Conservation (phyloP, 768 basidiomycete species). For the Suillus bovinus region DNA sequence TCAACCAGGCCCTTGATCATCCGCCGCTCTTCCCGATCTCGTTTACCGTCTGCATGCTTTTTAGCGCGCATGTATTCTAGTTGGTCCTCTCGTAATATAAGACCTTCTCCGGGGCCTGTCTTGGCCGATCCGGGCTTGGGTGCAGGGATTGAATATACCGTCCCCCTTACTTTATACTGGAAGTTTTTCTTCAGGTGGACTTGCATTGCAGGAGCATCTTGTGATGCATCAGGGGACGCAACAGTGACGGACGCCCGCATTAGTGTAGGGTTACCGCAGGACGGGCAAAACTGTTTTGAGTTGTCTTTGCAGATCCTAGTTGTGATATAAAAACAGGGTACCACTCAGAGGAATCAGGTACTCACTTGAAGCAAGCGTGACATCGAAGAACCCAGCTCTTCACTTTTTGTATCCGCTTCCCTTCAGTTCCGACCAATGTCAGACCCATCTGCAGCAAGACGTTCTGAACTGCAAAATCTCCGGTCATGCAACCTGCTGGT, state of each 20-base stretch:
- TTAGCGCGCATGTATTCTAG: conserved; percentile 82
- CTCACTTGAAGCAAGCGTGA: conserved; percentile 99
- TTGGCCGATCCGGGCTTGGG: conserved; percentile 90
- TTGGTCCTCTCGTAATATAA: conserved; percentile 94
- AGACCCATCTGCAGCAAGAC: conserved; percentile 93
- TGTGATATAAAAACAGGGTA: conserved; percentile 2
- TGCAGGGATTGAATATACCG: conserved; percentile 87
- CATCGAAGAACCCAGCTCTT: conserved; percentile 97
- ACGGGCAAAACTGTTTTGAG: conserved; percentile 95
- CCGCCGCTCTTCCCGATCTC: conserved; percentile 68
- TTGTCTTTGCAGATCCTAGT: conserved; percentile 92
- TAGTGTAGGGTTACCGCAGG: conserved; percentile 92
- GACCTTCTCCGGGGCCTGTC: conserved; percentile 74
- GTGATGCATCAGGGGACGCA: conserved; percentile 58
- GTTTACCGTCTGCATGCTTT: conserved; percentile 70
- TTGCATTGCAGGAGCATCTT: conserved; percentile 70
- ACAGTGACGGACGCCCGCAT: conserved; percentile 91
- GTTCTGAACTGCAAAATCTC: conserved; percentile 99
- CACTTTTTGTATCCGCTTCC: conserved; percentile 85
- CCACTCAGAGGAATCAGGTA: conserved; percentile 15
- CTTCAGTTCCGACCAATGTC: conserved; percentile 85
- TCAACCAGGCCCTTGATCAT: conserved; percentile 65
- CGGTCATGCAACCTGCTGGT: conserved; percentile 90
- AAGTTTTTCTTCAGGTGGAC: conserved; percentile 96
- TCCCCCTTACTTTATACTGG: conserved; percentile 90